Base-by-base conservation (phyloP, 768 basidiomycete genomes). In the Lactarius tabidus region DNA sequence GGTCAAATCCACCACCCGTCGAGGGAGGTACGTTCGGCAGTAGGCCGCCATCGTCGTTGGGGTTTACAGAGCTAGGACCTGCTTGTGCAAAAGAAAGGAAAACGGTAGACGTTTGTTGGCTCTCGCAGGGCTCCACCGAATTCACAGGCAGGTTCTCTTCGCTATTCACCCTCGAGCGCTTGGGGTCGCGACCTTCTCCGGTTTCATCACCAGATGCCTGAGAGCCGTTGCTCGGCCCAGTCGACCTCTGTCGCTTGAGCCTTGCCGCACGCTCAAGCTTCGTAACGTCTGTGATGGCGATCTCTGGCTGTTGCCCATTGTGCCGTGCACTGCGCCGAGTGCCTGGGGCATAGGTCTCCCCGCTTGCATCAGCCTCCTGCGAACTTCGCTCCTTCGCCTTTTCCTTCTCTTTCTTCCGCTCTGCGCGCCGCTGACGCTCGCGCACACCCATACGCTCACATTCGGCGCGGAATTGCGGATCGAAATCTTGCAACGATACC, bases 401-500 rank as follows among this genome's bases (percentile, higher is more conserved):
- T 67, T 74, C 75, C 69, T 62, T 72, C 38, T 72, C 69, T 57
- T 72, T 71, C 62, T 74, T 71, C 51, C 72, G 72, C 66, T 85
- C 87, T 10, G 84, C 83, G 64, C 85, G 75, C 70, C 90, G 80
- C 76, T 86, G 84, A 65, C 85, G 77, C 73, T 95, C 91, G 59
- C 88, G 79, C 43, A 76, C 81, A 17, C 92, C 90, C 91, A 95
- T 95, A 68, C 91, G 81, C 73, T 90, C 88, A 74, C 95, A 98
- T 74, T 98, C 96, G 33, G 86, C 64, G 58, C 80, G 79, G 74
- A 97, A 89, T 59, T 84, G 81, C 0, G 83, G 81, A 71, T 96
- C 95, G 70, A 95, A 93, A 71, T 91, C 90, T 70, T 90, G 85
- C 62, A 93, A 84, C 78, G 91, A 88, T 68, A 95, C 89, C 72